Evolutionary conservation across 805 yeast species (phyloP), one percentile per base, ranked within the genome.

Genomic region (Candida tibetensis): DNA sequence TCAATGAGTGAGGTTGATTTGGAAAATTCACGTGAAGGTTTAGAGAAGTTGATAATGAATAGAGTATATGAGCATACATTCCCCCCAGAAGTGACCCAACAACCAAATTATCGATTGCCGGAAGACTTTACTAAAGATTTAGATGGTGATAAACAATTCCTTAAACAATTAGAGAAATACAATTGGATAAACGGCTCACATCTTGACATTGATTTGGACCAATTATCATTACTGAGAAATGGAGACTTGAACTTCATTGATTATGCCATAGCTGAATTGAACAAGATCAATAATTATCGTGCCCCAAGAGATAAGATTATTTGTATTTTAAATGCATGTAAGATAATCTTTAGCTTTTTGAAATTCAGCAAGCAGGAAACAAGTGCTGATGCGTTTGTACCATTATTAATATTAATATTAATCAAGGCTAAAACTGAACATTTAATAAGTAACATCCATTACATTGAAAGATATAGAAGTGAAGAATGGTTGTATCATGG

Each of bases 231-330:
- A 65, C 40, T 40, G 22, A 53, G 46, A 26, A 47, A 47, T 6
- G 34, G 44, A 3, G 53, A 56, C 12, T 37, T 54, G 12, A 58
- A 55, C 23, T 62, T 90, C 79, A 59, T 74, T 79, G 49, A 71
- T 58, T 49, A 71, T 40, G 93, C 97, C 0, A 74, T 81, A 1
- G 69, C 67, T 9, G 98, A 93, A 60, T 69, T 93, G 34, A 68
- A 71, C 45, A 88, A 88, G 50, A 81, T 93, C 52, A 84, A 85
- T 58, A 72, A 77, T 37, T 95, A 84, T 58, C 77, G 95, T 49
- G 91, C 98, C 0, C 99, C 99, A 12, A 71, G 99, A 37, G 99
- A 95, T 56, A 93, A 93, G 55, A 79, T 88, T 45, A 87, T 93
- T 27, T 93, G 98, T 57, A 72, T 93, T 2, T 70, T 93, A 45